A percentile compares a stretch with the other conserved stretches of the same genome.
phyloP scores from a whole-genome alignment of 2,329 filamentous ascomycete genomes.

The Ophiostoma ips region DNA sequence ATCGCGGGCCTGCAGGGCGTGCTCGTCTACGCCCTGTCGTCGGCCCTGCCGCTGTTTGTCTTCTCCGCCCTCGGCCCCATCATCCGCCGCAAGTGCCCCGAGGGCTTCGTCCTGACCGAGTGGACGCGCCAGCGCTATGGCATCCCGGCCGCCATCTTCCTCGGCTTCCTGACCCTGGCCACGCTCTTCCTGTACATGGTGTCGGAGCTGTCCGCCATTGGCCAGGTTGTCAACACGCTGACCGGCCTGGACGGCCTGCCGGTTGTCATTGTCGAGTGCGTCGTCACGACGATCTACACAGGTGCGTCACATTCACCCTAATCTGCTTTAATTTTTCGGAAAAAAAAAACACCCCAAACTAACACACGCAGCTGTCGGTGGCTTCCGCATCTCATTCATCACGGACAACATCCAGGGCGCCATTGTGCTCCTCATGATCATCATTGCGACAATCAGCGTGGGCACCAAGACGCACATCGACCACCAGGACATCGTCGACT shows the following conservation, averaged over 20 bases:
- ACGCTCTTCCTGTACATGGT: slow-evolving; percentile 84
- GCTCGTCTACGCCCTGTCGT: slow-evolving; percentile 60
- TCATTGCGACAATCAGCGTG: slow-evolving; percentile 66
- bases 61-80: slow-evolving; percentile 65
- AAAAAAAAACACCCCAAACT: too few species aligned
- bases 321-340: slow-evolving; percentile 25
- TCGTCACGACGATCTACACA: slow-evolving; percentile 71
- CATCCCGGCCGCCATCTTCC: slow-evolving; percentile 50
- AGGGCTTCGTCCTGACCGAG: slow-evolving; percentile 73
- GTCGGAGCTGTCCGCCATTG: slow-evolving; percentile 65
- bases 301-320: too few species aligned
- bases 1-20: slow-evolving; percentile 68
- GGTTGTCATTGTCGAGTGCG: slow-evolving; percentile 62
- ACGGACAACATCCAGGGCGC: slow-evolving; percentile 71
- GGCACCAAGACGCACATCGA: slow-evolving; percentile 63
- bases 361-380: slow-evolving; percentile 49
- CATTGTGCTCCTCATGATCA: slow-evolving; percentile 62
- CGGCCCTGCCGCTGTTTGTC: slow-evolving; percentile 56
- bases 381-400: slow-evolving; percentile 72
- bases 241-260: slow-evolving; percentile 64
- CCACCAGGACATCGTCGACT: slow-evolving; percentile 50
- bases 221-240: slow-evolving; percentile 61
- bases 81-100: slow-evolving; percentile 65
- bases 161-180: slow-evolving; percentile 64
- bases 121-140: slow-evolving; percentile 75